Percentiles rank a stretch among this genome's conserved stretches.
Conservation (phyloP, 768 basidiomycete genomes). For the Erythrobasidium yunnanense region DNA sequence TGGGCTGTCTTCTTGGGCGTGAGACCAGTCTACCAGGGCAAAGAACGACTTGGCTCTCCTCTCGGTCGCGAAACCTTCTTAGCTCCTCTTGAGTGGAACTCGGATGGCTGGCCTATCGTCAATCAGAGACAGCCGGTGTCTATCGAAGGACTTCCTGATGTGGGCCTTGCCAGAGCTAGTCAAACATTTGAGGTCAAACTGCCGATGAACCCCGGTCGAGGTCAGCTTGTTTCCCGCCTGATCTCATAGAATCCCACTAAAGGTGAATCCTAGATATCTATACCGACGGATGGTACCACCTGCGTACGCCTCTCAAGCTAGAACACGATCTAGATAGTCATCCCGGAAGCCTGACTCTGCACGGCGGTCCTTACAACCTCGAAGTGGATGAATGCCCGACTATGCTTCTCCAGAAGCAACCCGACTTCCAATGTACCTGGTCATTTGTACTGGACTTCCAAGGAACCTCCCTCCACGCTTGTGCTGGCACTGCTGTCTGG, state of each 20-base stretch:
- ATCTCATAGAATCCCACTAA: not conserved
- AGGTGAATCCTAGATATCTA: not conserved
- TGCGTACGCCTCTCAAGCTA: not conserved
- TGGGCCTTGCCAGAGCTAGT: not conserved
- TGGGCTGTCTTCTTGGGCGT: constrained; percentile 5
- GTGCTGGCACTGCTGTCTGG: not conserved
- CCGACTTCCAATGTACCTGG: not conserved
- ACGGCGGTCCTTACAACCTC: not conserved
- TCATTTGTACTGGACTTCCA: not conserved
- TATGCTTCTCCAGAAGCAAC: not conserved
- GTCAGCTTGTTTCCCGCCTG: not conserved
- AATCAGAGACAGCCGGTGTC: not conserved
- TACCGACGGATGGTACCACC: not conserved
- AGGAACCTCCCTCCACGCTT: not conserved
- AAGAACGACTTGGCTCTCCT: not conserved
- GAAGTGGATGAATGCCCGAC: constrained; percentile 1
- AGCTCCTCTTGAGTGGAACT: constrained; percentile 1
- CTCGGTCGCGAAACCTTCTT: not conserved
- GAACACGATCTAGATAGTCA: not conserved
- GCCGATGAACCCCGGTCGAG: not conserved
- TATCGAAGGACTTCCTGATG: not conserved
- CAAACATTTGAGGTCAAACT: not conserved
- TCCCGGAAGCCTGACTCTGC: not conserved
- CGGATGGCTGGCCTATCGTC: constrained; percentile 4
- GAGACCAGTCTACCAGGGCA: not conserved